A percentile compares a stretch with the other conserved stretches of the same genome.
Evolutionary conservation across 139 green algal species (phyloP).

Genomic region (Spirogloea muscicola): DNA sequence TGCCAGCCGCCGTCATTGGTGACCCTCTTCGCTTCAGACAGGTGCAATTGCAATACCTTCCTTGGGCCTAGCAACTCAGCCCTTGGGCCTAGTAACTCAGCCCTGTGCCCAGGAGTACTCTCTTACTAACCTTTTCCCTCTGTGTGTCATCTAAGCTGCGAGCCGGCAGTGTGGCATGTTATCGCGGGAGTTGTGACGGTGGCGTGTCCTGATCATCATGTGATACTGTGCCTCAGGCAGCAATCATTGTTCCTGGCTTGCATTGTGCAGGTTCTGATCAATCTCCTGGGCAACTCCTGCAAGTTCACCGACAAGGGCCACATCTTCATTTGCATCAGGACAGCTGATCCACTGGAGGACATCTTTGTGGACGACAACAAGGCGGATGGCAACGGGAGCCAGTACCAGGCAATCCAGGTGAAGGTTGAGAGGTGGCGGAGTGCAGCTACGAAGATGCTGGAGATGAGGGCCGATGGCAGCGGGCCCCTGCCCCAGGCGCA

Average conservation of each 20-base stretch:
- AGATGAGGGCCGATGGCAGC: neutral
- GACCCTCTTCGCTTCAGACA: constrained; percentile 36
- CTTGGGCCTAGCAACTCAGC: no score
- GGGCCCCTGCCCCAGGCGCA: neutral
- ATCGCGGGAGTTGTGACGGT: neutral
- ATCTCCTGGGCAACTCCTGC: constrained; percentile 33
- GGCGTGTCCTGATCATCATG: neutral
- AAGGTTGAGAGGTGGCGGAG: neutral
- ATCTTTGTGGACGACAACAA: neutral
- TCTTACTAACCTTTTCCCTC: neutral
- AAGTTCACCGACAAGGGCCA: constrained; percentile 41
- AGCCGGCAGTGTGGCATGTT: neutral
- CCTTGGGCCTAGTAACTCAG: no score
- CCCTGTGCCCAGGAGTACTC: neutral
- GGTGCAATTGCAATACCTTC: constrained; percentile 5
- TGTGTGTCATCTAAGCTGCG: neutral
- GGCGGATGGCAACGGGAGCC: neutral
- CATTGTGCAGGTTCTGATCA: constrained; percentile 36
- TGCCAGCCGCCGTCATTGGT: constrained; percentile 22
- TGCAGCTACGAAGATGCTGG: neutral
- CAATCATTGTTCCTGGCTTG: neutral
- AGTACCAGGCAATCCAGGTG: neutral
- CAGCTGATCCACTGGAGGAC: constrained; percentile 26
- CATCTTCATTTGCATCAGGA: constrained; percentile 39
- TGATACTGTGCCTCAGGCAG: constrained; percentile 4